Percentiles rank a stretch among this genome's conserved stretches.
Conservation (phyloP, 192 early-diverging fungal species). For the Bifiguratus adelaidae region DNA sequence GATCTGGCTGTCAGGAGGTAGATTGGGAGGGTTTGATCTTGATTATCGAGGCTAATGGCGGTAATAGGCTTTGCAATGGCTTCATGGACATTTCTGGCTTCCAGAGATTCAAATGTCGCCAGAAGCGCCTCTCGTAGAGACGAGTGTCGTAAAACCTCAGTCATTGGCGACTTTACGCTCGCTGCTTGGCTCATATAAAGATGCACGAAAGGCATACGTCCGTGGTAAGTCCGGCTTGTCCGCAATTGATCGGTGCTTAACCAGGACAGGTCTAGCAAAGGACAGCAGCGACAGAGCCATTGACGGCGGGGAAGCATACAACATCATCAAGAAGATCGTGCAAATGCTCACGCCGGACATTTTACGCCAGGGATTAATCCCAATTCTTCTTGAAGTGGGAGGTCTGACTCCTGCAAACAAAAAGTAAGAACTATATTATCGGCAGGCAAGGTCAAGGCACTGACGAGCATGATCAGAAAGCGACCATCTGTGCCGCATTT, state of each 20-base stretch:
- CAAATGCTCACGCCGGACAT: conserved; percentile 26
- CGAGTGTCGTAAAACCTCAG: conserved; percentile 2
- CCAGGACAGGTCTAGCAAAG: neutral
- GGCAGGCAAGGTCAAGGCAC: neutral
- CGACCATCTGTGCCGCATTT: conserved; percentile 18
- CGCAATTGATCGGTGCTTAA: neutral
- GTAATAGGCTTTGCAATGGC: conserved; percentile 40
- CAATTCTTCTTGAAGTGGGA: conserved; percentile 38
- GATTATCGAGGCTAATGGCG: neutral
- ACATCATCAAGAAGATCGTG: conserved; percentile 24
- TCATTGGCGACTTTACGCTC: conserved; percentile 16
- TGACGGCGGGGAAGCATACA: conserved; percentile 1
- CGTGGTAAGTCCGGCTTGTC: neutral
- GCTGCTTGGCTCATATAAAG: conserved; percentile 19
- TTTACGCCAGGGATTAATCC: conserved; percentile 30
- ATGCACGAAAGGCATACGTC: conserved; percentile 10
- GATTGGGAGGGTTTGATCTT: neutral
- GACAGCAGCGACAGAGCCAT: neutral
- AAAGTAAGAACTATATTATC: conserved; percentile 22
- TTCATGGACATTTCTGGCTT: conserved; percentile 42
- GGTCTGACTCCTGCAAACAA: conserved; percentile 45
- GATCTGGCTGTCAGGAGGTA: conserved; percentile 30
- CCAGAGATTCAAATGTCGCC: conserved; percentile 7
- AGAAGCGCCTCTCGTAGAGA: too few species aligned
- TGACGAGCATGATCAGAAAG: conserved; percentile 12